Percentiles rank a stretch among this genome's conserved stretches.
These are phyloP conservation scores for Antrodiella citrinella DNA, from an alignment of 768 basidiomycete genomes.

Conservation along the genomic window DNA sequence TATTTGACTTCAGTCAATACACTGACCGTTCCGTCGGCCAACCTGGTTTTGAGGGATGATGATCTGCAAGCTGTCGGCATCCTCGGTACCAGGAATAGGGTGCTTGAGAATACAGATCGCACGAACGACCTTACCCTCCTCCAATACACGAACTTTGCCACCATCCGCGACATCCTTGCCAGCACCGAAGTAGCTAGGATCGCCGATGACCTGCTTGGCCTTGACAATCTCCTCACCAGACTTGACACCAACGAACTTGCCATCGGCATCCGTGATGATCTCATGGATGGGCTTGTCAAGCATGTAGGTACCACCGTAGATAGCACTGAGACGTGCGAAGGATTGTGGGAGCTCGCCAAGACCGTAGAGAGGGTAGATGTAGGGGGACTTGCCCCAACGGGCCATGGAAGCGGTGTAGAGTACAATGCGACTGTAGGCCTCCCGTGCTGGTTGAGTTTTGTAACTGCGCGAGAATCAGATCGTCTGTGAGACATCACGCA, in stretches of 20 bases:
- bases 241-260: slow-evolving; percentile 90
- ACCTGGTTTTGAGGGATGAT: slow-evolving; percentile 99
- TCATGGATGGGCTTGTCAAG: slow-evolving; percentile 91
- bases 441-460: slow-evolving; percentile 84
- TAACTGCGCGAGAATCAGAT: slow-evolving; percentile 47
- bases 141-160: slow-evolving; percentile 82
- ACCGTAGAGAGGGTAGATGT: slow-evolving; percentile 98
- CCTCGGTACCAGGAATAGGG: slow-evolving; percentile 95
- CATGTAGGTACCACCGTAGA: slow-evolving; percentile 99
- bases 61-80: slow-evolving; percentile 91
- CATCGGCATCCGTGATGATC: slow-evolving; percentile 78
- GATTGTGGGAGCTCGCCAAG: slow-evolving; percentile 98
- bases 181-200: slow-evolving; percentile 93
- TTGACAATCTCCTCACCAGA: slow-evolving; percentile 87
- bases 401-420: slow-evolving; percentile 99
- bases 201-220: slow-evolving; percentile 96
- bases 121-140: slow-evolving; percentile 90
- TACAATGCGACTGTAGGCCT: slow-evolving; percentile 89
- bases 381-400: slow-evolving; percentile 97
- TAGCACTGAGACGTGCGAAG: slow-evolving; percentile 95
- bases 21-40: slow-evolving; percentile 80
- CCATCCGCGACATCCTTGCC: slow-evolving; percentile 45
- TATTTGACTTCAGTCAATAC: slow-evolving; percentile 20
- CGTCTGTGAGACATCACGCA: neutral
- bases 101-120: slow-evolving; percentile 98